Evolutionary conservation across 345 rosid genomes (phyloP).

Genomic region (Physaria fendleri): DNA sequence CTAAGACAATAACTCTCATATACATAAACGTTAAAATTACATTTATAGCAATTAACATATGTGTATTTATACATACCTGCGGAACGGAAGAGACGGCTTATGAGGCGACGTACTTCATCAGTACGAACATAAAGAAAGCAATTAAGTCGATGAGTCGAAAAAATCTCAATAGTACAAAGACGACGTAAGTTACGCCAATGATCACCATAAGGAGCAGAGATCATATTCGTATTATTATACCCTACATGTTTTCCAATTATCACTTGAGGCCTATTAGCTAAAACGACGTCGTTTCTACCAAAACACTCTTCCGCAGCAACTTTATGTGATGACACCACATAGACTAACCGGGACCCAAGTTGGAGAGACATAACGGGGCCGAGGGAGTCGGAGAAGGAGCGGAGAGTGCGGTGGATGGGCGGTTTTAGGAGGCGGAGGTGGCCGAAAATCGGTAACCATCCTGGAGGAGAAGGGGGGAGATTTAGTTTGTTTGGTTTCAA

Average conservation of each 20-base stretch:
- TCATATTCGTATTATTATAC: conserved; percentile 37
- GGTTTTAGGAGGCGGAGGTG: conserved; percentile 47
- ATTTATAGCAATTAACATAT: neutral
- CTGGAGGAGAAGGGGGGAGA: conserved; percentile 42
- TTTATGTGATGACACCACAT: conserved; percentile 38
- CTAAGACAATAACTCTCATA: neutral
- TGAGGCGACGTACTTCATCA: conserved; percentile 38
- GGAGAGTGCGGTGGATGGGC: conserved; percentile 40
- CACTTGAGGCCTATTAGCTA: conserved; percentile 43
- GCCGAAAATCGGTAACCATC: conserved; percentile 48
- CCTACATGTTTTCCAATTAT: conserved; percentile 31
- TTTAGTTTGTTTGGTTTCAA: conserved; percentile 20
- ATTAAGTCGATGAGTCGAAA: conserved; percentile 41
- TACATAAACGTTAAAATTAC: neutral
- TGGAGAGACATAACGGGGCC: conserved; percentile 37
- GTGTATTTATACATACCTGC: neutral
- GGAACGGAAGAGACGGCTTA: conserved; percentile 22
- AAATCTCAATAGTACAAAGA: conserved; percentile 36
- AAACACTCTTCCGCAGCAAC: conserved; percentile 45
- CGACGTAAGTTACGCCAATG: conserved; percentile 68
- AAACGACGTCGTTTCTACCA: conserved; percentile 41
- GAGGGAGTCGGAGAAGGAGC: conserved; percentile 28
- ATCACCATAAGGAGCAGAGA: conserved; percentile 40
- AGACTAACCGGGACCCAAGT: conserved; percentile 41
- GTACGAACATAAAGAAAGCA: conserved; percentile 23